These are phyloP conservation scores for Monilinia fructigena DNA, from an alignment of 2,329 filamentous ascomycete species.

Conservation along the genomic window DNA sequence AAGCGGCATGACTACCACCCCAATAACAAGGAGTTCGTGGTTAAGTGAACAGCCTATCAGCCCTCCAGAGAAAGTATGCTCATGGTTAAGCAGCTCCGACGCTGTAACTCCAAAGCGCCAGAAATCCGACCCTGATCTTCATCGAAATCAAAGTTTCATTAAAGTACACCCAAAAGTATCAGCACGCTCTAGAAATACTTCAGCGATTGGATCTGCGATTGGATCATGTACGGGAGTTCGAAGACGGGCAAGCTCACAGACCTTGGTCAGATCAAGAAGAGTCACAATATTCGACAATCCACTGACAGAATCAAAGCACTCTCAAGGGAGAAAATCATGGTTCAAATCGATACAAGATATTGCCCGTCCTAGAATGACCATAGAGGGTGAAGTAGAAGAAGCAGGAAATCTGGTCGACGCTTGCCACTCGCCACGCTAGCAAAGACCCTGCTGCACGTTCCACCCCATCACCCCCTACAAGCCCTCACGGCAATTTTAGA, in stretches of 20 bases:
- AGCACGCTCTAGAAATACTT: constrained; percentile 25
- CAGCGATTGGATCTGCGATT: constrained; percentile 29
- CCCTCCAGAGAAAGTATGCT: constrained; percentile 21
- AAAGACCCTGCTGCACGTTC: neutral
- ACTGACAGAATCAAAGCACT: constrained; percentile 18
- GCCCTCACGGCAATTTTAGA: neutral
- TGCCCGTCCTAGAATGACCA: neutral
- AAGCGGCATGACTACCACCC: constrained; percentile 3
- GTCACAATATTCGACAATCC: constrained; percentile 24
- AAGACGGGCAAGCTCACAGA: constrained; percentile 25
- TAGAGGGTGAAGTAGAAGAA: neutral
- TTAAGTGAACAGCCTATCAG: neutral
- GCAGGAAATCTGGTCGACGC: neutral
- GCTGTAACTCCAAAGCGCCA: neutral
- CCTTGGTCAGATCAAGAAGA: constrained; percentile 26
- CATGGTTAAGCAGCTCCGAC: constrained; percentile 4
- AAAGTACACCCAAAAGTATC: constrained; percentile 29
- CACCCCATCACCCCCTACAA: constrained; percentile 3
- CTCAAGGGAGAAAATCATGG: constrained; percentile 13
- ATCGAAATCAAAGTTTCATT: constrained; percentile 24
- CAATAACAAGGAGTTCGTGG: neutral
- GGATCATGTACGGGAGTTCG: constrained; percentile 27
- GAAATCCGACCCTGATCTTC: constrained; percentile 9
- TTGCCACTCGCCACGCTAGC: neutral
- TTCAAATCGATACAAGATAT: constrained; percentile 5